These are phyloP conservation scores for Heterobasidion irregulare DNA, from an alignment of 1,284 basidiomycete species.

Conservation along the genomic window DNA sequence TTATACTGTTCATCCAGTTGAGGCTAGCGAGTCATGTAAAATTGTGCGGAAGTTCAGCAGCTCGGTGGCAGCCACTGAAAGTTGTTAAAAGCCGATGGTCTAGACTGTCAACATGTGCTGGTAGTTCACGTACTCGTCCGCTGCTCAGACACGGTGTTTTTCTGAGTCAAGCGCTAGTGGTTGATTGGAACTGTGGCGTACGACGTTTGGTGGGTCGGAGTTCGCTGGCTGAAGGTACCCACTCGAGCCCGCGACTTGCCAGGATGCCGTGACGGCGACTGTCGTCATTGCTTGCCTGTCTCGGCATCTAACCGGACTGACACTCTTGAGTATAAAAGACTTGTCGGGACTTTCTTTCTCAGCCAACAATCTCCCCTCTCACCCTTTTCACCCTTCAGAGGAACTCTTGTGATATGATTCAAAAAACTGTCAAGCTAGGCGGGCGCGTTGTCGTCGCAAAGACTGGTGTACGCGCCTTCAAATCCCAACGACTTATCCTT, in stretches of 20 bases:
- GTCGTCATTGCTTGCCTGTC: too few species aligned
- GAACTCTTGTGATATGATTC: slow-evolving; percentile 1
- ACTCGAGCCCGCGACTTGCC: too few species aligned
- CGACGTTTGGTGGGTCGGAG: not conserved
- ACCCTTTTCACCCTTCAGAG: not conserved
- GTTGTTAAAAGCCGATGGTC: too few species aligned
- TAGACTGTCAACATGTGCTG: too few species aligned
- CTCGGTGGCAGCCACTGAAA: too few species aligned
- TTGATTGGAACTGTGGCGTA: not conserved
- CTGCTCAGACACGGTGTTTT: not conserved
- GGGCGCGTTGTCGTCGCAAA: slow-evolving; percentile 9
- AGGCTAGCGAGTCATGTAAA: too few species aligned
- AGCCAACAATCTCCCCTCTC: not conserved
- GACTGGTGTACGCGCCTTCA: slow-evolving; percentile 5
- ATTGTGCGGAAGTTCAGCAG: too few species aligned
- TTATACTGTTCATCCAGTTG: too few species aligned
- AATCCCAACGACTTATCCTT: not conserved
- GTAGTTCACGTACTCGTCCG: too few species aligned
- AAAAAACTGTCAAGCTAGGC: slow-evolving; percentile 6
- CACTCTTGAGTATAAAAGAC: too few species aligned
- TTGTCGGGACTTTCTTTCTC: not conserved
- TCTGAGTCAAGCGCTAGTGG: not conserved
- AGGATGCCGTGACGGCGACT: too few species aligned
- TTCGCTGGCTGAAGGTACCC: not conserved
- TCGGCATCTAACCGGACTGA: too few species aligned